Base-by-base conservation (phyloP, 1,284 basidiomycete species). In the Cryptococcus sp. region DNA sequence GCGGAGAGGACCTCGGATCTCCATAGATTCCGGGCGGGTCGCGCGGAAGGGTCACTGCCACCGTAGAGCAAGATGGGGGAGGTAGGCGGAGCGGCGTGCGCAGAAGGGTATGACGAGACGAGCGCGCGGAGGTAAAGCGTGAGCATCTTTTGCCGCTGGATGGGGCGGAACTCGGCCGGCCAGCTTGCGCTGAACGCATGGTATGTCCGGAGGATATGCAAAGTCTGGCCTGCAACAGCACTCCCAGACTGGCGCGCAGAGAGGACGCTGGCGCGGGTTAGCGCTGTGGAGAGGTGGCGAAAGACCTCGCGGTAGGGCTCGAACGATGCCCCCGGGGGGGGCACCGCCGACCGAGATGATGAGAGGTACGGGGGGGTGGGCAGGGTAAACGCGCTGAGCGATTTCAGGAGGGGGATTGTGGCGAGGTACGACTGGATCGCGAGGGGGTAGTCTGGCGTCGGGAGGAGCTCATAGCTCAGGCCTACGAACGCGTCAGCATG, bases 41-140 rank as follows among this genome's bases (percentile, higher is more conserved):
- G 49, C 20, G 71, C 62, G 16, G 70, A 52, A 7, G 59, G 33
- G 28, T 33, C 28, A 9, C 28, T 9, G 6, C 61, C 53, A 4
- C 57, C 50, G 15, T 57, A 54, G 18, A 71, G 60, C 1, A 68
- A 57, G 50, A 65, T 65, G 0, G 63, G 65, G 15, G 60, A 54
- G 7, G 55, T 51, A 2, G 52, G 50, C 4, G 56, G 46, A 2
- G 63, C 36, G n/a, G 52, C 50, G 8, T 64, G 54, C 0, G 66
- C 55, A 18, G 77, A 72, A 18, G 83, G 80, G 46, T 55, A 81
- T n/a, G 67, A 59, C 24, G 71, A 66, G 52, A 86, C 78, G 36
- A 91, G 80, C 0, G 87, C 85, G 2, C 87, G 84, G 11, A 94
- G 77, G 70, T 90, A 85, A 4, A 94, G 78, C 6, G 82, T 78